Conservation (phyloP, 106 monocot species). For the Allium cepa region DNA sequence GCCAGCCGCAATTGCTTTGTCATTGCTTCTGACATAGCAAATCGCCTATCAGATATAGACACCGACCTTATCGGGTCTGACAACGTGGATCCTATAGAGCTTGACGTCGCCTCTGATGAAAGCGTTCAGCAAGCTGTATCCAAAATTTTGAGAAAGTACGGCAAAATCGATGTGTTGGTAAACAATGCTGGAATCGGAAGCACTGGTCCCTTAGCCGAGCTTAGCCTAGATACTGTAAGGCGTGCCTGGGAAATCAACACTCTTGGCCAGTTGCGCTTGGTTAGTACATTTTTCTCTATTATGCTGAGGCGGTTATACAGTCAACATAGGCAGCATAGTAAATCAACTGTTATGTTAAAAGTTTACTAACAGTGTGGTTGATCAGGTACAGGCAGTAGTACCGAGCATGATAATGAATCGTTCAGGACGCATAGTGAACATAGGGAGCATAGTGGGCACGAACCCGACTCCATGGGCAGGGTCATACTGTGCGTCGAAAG, state of each 20-base stretch:
- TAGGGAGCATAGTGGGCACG: constrained; percentile 33
- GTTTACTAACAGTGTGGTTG: too few species aligned
- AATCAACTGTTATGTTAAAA: too few species aligned
- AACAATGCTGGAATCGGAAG: constrained; percentile 42
- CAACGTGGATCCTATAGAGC: neutral
- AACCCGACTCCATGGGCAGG: constrained; percentile 42
- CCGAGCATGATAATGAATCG: constrained; percentile 21
- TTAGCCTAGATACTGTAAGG: constrained; percentile 7
- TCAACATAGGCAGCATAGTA: too few species aligned
- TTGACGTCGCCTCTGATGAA: constrained; percentile 29
- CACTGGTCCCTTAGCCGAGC: constrained; percentile 35
- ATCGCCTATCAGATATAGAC: constrained; percentile 16
- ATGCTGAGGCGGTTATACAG: too few species aligned
- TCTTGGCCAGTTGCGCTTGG: constrained; percentile 23
- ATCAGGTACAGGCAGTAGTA: constrained; percentile 21
- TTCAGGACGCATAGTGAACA: constrained; percentile 22
- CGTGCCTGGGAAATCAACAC: constrained; percentile 34
- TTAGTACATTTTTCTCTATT: neutral
- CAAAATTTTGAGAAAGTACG: constrained; percentile 3
- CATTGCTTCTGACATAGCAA: constrained; percentile 28
- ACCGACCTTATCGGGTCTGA: neutral
- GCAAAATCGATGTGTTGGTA: constrained; percentile 31
- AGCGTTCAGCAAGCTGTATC: constrained; percentile 13
- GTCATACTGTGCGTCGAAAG: constrained; percentile 38
- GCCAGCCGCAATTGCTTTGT: constrained; percentile 27